Percentiles rank a stretch among this genome's conserved stretches.
Evolutionary conservation across 768 basidiomycete species (phyloP).

Genomic region (Amanita phalloides): DNA sequence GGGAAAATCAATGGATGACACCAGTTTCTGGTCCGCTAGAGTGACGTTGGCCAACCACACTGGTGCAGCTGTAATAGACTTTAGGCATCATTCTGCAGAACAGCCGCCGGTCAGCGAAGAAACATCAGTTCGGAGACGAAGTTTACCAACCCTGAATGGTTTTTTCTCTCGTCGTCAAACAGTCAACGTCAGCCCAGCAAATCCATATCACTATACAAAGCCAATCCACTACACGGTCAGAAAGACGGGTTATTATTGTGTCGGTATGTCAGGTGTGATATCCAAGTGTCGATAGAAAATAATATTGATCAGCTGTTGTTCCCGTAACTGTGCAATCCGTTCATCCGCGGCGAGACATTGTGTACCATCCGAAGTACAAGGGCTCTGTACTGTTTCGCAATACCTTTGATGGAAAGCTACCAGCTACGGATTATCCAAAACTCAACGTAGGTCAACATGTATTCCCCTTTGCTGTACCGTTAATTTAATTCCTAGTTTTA

Average conservation of each 20-base stretch:
- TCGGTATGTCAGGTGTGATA: slow-evolving; percentile 45
- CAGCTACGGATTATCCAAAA: slow-evolving; percentile 96
- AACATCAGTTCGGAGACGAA: slow-evolving; percentile 38
- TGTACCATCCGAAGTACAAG: slow-evolving; percentile 66
- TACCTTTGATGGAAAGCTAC: slow-evolving; percentile 76
- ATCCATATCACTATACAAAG: slow-evolving; percentile 43
- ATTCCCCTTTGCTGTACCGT: slow-evolving; percentile 2
- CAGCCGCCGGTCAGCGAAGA: slow-evolving; percentile 40
- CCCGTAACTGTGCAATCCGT: slow-evolving; percentile 71
- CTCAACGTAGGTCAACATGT: slow-evolving; percentile 58
- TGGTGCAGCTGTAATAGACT: slow-evolving; percentile 16
- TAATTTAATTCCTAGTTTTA: slow-evolving; percentile 55
- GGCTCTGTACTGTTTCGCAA: slow-evolving; percentile 83
- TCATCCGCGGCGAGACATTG: slow-evolving; percentile 31
- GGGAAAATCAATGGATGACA: slow-evolving; percentile 51
- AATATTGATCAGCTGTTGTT: slow-evolving; percentile 52
- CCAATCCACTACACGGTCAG: slow-evolving; percentile 78
- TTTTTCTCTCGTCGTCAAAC: slow-evolving; percentile 15
- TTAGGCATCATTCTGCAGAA: slow-evolving; percentile 53
- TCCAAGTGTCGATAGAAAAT: not conserved
- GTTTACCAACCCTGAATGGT: not conserved
- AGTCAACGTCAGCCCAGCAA: slow-evolving; percentile 34
- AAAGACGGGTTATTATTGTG: slow-evolving; percentile 93
- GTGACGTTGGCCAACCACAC: slow-evolving; percentile 42
- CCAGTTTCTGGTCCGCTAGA: slow-evolving; percentile 83